A percentile compares a stretch with the other conserved stretches of the same genome.
phyloP scores from a whole-genome alignment of 2,329 filamentous ascomycete genomes.

The Aspergillus neoniger region DNA sequence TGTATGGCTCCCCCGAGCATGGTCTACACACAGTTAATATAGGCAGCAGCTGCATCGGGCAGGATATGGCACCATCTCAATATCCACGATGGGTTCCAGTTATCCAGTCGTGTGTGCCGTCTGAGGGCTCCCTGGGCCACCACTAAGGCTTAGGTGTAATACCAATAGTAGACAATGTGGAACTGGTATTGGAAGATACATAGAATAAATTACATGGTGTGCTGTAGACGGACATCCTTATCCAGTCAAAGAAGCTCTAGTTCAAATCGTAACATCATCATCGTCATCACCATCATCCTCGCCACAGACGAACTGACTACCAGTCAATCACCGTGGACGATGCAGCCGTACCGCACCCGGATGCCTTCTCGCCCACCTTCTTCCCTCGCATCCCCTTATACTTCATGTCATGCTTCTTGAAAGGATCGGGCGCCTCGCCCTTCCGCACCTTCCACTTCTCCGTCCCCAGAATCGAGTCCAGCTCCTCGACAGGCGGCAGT shows the following conservation, averaged over 20 bases:
- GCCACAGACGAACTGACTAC: constrained; percentile 18
- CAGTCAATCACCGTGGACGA: constrained; percentile 38
- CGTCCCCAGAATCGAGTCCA: constrained; percentile 78
- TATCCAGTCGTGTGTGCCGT: neutral
- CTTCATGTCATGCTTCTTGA: constrained; percentile 58
- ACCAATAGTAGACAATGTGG: neutral
- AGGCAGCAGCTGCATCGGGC: neutral
- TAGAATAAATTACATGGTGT: neutral
- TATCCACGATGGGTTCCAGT: neutral
- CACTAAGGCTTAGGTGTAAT: neutral
- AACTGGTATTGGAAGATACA: neutral
- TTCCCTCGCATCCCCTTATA: constrained; percentile 57
- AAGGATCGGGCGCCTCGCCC: constrained; percentile 62
- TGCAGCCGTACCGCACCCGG: constrained; percentile 12
- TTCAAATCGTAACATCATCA: constrained; percentile 9
- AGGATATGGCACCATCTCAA: neutral
- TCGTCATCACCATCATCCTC: neutral
- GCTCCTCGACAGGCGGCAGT: constrained; percentile 76
- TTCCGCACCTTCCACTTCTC: constrained; percentile 75
- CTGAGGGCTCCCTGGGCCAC: neutral
- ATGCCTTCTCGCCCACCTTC: constrained; percentile 41
- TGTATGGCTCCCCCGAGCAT: neutral
- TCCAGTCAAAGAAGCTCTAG: neutral
- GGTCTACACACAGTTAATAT: neutral
- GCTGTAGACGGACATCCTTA: neutral